Percentiles rank a stretch among this genome's conserved stretches.
Conservation (phyloP, 2,329 filamentous ascomycete species). For the Talaromyces sp. region DNA sequence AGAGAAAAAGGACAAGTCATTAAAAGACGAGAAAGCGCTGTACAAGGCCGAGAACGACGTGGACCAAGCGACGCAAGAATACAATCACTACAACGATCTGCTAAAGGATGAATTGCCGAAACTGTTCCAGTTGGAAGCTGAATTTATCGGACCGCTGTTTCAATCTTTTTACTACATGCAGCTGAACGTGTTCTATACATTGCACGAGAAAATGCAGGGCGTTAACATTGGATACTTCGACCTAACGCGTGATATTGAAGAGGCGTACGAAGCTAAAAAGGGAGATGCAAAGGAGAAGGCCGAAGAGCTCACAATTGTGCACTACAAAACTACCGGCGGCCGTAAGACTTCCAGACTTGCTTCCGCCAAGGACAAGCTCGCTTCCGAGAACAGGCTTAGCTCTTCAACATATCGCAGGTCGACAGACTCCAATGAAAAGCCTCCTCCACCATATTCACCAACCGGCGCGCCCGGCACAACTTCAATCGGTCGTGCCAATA, state of each 20-base stretch:
- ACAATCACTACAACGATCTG: conserved; percentile 95
- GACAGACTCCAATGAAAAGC: conserved; percentile 47
- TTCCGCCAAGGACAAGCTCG: conserved; percentile 33
- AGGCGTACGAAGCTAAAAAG: conserved; percentile 83
- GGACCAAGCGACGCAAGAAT: conserved; percentile 89
- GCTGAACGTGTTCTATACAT: conserved; percentile 96
- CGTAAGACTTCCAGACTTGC: conserved; percentile 28
- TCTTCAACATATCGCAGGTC: conserved; percentile 18
- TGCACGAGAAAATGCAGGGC: conserved; percentile 96
- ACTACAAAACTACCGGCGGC: conserved; percentile 84
- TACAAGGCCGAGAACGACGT: conserved; percentile 93
- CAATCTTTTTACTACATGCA: conserved; percentile 99
- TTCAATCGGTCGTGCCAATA: conserved; percentile 34
- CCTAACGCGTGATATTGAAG: conserved; percentile 82
- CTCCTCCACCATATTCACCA: conserved; percentile 44
- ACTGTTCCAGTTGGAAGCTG: conserved; percentile 80
- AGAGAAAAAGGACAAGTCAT: conserved; percentile 92
- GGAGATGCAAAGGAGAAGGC: conserved; percentile 82
- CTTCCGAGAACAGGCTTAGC: conserved; percentile 36
- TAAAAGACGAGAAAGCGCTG: conserved; percentile 96
- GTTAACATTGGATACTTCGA: conserved; percentile 99
- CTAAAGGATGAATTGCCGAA: conserved; percentile 94
- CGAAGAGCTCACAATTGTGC: conserved; percentile 80
- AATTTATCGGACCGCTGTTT: conserved; percentile 96
- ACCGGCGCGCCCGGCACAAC: conserved; percentile 11